These are phyloP conservation scores for Dactylella cylindrospora DNA, from an alignment of 2,329 filamentous ascomycete genomes.

Conservation along the genomic window DNA sequence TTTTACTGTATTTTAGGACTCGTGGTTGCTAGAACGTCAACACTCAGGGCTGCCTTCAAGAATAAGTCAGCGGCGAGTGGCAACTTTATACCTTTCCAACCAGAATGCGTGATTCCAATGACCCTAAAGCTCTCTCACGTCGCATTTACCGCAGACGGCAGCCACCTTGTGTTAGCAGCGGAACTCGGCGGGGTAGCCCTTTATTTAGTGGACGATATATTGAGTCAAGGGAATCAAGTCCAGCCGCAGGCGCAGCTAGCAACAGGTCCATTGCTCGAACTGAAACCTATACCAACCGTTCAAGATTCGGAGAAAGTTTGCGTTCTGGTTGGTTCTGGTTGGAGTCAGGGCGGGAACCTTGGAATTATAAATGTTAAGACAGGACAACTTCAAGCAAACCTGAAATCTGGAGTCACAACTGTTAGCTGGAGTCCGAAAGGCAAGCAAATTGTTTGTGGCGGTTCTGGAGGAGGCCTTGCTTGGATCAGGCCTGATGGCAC, in stretches of 20 bases:
- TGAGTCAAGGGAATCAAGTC: conserved; percentile 61
- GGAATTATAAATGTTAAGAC: conserved; percentile 67
- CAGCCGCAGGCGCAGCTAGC: conserved; percentile 72
- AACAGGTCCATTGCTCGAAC: conserved; percentile 72
- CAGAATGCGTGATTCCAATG: conserved; percentile 71
- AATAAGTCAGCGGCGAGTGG: conserved; percentile 49
- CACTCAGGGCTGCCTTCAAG: conserved; percentile 73
- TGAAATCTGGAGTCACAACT: conserved; percentile 77
- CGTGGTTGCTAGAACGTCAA: conserved; percentile 72
- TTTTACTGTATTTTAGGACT: conserved; percentile 56
- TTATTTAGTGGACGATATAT: conserved; percentile 71
- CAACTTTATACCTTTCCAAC: conserved; percentile 68
- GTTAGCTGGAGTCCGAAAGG: conserved; percentile 89
- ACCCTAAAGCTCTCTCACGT: conserved; percentile 80
- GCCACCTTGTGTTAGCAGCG: conserved; percentile 77
- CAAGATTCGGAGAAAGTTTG: conserved; percentile 75
- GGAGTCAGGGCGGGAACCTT: conserved; percentile 35
- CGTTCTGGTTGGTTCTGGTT: conserved; percentile 73
- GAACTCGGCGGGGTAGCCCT: conserved; percentile 79
- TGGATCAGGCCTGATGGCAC: conserved; percentile 83
- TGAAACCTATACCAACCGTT: conserved; percentile 77
- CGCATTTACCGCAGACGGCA: conserved; percentile 86
- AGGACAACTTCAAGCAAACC: conserved; percentile 70
- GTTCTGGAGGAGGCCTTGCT: conserved; percentile 73
- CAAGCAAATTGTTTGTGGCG: conserved; percentile 86